Percentiles rank a stretch among this genome's conserved stretches.
Conservation (phyloP, 768 basidiomycete genomes). For the Arthromyces matolae region DNA sequence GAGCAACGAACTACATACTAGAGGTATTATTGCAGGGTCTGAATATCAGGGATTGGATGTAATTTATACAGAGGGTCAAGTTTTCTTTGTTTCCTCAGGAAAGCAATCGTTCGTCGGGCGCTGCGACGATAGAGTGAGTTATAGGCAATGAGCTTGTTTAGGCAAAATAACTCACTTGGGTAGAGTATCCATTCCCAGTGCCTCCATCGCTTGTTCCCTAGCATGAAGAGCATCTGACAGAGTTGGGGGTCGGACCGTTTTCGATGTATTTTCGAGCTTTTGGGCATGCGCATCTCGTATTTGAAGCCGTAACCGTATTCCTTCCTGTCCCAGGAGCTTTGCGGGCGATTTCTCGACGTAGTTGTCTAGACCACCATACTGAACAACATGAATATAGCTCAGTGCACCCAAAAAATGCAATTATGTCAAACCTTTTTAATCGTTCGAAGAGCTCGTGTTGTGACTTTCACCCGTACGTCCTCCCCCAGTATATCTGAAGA, state of each 20-base stretch:
- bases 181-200: conserved; percentile 19
- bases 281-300: conserved; percentile 21
- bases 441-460: conserved; percentile 71
- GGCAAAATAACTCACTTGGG: conserved; percentile 11
- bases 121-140: conserved; percentile 4
- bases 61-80: neutral
- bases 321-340: conserved; percentile 37
- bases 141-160: neutral
- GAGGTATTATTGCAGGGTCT: conserved; percentile 7
- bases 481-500: conserved; percentile 61
- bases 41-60: neutral
- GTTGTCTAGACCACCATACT: conserved; percentile 71
- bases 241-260: conserved; percentile 5
- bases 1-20: neutral
- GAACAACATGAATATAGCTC: neutral
- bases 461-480: conserved; percentile 63
- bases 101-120: conserved; percentile 14
- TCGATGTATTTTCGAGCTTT: neutral
- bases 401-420: neutral
- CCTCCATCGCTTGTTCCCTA: conserved; percentile 23
- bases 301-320: conserved; percentile 46
- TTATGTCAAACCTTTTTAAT: conserved; percentile 67
- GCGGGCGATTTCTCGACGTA: conserved; percentile 54
- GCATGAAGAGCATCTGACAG: conserved; percentile 18
- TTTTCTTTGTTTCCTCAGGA: conserved; percentile 7